Base-by-base conservation (phyloP, 345 rosid species). In the Rhizophora apiculata region DNA sequence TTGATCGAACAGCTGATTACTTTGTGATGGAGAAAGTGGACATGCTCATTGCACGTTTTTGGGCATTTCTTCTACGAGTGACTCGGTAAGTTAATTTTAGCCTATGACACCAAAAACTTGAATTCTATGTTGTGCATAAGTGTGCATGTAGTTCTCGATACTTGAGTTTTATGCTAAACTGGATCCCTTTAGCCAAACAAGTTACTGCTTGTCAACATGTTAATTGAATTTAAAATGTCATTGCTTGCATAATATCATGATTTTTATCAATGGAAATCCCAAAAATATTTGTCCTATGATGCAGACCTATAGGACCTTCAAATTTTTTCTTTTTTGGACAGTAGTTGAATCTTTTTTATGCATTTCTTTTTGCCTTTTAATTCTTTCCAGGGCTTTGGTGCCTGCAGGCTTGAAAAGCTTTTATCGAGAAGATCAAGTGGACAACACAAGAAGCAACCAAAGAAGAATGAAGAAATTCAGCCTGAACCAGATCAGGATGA, bases 1-100 rank as follows among this genome's bases (percentile, higher is more conserved):
- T 91, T 68, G 98, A 93, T 83, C 78, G 63, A 72, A 93, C 92
- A 69, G 83, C 89, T 4, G 91, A 84, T 78, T 91, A 76, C 78
- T 93, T 93, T 82, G 74, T 89, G 85, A 79, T 85, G 94, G 94
- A 87, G 82, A 91, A 89, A 76, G 80, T 93, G 70, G 92, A 93
- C 81, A 83, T 89, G 79, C 79, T 94, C 60, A 88, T 94, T 71
- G 72, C 85, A 71, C 92, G 95, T 51, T 60, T 88, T 72, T 94
- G 98, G 98, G 77, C 86, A 66, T 86, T 2, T 80, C 74, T 91
- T 59, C 68, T 88, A 71, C 85, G 81, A 75, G n/a, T 73, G 60
- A 89, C 89, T n/a, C 59, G 89, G 98, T 93, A 68, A 81, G 43
- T 26, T 43, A 46, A 57, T 64, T 65, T 48, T 27, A 52, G 55